Evolutionary conservation across 2,329 filamentous ascomycete species (phyloP).

Genomic region (Zalaria obscura): DNA sequence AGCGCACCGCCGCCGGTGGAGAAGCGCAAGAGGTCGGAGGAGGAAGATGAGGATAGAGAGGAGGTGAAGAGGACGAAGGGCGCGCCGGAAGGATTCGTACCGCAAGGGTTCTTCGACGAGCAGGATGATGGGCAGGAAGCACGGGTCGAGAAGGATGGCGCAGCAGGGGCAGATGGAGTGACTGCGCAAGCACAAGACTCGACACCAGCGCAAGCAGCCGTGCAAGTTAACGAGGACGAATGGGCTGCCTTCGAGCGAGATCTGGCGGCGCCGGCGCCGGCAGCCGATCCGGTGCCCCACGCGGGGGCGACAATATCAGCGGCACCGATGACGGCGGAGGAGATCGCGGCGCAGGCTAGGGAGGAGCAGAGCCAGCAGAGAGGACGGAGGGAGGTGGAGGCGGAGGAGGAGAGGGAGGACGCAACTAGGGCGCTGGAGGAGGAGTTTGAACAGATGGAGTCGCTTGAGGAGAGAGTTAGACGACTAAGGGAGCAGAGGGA

Average conservation of each 20-base stretch:
- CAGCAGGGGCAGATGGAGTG: background rate
- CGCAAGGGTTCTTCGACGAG: slow-evolving; percentile 3
- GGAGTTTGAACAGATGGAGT: slow-evolving; percentile 37
- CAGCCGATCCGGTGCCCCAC: slow-evolving; percentile 11
- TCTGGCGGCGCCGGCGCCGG: slow-evolving; percentile 35
- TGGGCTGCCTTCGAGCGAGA: slow-evolving; percentile 83
- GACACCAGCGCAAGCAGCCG: background rate
- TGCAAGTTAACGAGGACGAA: slow-evolving; percentile 54
- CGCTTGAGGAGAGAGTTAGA: slow-evolving; percentile 29
- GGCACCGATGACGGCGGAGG: slow-evolving; percentile 31
- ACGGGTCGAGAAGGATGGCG: slow-evolving; percentile 19
- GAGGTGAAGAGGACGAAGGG: slow-evolving; percentile 5
- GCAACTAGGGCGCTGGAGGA: slow-evolving; percentile 29
- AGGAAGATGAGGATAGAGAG: slow-evolving; percentile 9
- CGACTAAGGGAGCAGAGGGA: slow-evolving; percentile 31
- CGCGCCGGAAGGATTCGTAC: slow-evolving; percentile 4
- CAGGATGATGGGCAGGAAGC: slow-evolving; percentile 23
- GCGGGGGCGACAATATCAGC: slow-evolving; percentile 28
- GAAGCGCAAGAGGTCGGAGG: slow-evolving; percentile 37
- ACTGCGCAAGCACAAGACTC: background rate
- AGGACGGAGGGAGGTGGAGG: slow-evolving; percentile 26
- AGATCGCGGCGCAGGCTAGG: slow-evolving; percentile 30
- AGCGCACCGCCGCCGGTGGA: slow-evolving; percentile 21
- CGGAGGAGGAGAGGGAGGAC: slow-evolving; percentile 34
- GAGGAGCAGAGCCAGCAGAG: slow-evolving; percentile 29